A percentile compares a stretch with the other conserved stretches of the same genome.
These are phyloP conservation scores for Rhizopus delemar DNA, from an alignment of 371 early-diverging fungal genomes.

Conservation along the genomic window DNA sequence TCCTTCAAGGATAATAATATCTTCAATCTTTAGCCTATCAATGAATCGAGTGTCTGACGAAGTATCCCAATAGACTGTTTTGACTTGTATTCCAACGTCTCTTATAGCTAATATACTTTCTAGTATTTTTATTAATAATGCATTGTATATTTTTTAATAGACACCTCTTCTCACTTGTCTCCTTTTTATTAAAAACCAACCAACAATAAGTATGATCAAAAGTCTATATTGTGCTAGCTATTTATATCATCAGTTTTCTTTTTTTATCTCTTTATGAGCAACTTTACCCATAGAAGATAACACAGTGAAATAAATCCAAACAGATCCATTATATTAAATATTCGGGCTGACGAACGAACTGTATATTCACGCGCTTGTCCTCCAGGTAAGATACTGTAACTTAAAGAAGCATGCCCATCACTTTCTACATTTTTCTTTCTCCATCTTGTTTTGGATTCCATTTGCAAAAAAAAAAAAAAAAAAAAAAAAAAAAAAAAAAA, in stretches of 20 bases:
- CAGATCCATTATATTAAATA: background rate
- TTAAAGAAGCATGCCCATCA: background rate
- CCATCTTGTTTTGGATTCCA: background rate
- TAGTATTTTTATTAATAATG: slow-evolving; percentile 19
- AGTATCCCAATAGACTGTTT: slow-evolving; percentile 62
- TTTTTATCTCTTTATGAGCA: too few species aligned
- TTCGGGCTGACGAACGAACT: background rate
- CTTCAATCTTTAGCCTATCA: slow-evolving; percentile 59
- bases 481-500: too few species aligned
- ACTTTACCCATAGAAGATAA: slow-evolving; percentile 2
- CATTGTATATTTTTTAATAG: background rate
- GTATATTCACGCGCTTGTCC: slow-evolving; percentile 19
- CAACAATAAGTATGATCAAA: background rate
- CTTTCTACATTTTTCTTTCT: background rate
- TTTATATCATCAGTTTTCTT: background rate
- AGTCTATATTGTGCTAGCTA: background rate
- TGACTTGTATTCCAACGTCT: slow-evolving; percentile 72
- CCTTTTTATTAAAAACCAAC: slow-evolving; percentile 13
- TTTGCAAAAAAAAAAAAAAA: too few species aligned
- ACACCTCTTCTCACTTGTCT: slow-evolving; percentile 8
- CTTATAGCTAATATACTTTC: slow-evolving; percentile 66
- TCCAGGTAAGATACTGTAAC: slow-evolving; percentile 11
- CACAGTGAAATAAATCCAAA: background rate
- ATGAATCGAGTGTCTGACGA: slow-evolving; percentile 62
- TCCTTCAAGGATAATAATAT: slow-evolving; percentile 76